Conservation (phyloP, 805 yeast species). For the Candida montana region DNA sequence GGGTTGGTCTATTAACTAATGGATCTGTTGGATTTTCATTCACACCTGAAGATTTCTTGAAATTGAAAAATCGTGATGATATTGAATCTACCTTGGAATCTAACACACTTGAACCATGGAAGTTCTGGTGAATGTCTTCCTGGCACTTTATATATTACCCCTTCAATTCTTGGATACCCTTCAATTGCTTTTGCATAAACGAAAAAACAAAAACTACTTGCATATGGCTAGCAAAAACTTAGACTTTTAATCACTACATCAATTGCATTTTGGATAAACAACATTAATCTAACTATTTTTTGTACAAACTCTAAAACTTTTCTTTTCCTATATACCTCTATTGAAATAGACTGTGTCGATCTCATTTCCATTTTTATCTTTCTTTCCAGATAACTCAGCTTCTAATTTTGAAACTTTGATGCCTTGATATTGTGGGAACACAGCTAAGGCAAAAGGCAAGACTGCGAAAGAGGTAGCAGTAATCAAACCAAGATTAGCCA, state of each 20-base stretch:
- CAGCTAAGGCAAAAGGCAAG: conserved; percentile 91
- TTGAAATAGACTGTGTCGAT: conserved; percentile 73
- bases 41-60: conserved; percentile 32
- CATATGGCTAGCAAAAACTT: no score
- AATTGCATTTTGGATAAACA: no score
- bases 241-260: no score
- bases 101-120: conserved; percentile 43
- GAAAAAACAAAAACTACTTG: no score
- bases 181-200: neutral
- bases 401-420: conserved; percentile 61
- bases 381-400: conserved; percentile 51
- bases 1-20: conserved; percentile 54
- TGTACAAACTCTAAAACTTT: neutral
- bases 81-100: conserved; percentile 46
- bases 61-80: conserved; percentile 36
- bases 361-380: conserved; percentile 53
- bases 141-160: neutral
- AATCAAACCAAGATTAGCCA: conserved; percentile 80
- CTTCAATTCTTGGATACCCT: neutral
- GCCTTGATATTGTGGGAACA: conserved; percentile 84
- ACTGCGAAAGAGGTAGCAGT: conserved; percentile 80
- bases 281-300: neutral
- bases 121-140: conserved; percentile 53
- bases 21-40: conserved; percentile 12
- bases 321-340: conserved; percentile 76